These are phyloP conservation scores for Diospyros kaki DNA, from an alignment of 148 eudicot species.

Conservation along the genomic window DNA sequence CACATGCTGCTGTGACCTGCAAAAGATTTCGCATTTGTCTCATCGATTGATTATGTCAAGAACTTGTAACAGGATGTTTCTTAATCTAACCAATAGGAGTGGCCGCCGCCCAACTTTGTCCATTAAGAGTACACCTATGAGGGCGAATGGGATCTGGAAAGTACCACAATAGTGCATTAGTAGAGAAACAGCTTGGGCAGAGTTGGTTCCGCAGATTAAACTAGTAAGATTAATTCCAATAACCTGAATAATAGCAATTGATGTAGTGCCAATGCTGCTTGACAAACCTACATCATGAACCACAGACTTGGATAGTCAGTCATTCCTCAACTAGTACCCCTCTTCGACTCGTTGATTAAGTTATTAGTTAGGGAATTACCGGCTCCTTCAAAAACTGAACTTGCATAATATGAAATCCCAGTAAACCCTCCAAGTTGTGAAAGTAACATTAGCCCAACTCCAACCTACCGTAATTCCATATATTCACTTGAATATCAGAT, in stretches of 20 bases:
- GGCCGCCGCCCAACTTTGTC: slow-evolving; percentile 68
- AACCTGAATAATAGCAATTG: slow-evolving; percentile 59
- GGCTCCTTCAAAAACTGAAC: neutral
- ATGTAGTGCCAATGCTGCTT: slow-evolving; percentile 46
- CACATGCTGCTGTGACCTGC: slow-evolving; percentile 86
- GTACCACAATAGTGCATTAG: neutral
- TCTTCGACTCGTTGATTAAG: too few relatives aligned
- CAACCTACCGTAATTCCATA: neutral
- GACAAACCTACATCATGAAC: slow-evolving; percentile 41
- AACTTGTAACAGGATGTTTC: neutral
- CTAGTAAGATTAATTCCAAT: too few relatives aligned
- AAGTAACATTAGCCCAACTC: neutral
- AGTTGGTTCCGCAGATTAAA: neutral
- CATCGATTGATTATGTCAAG: too few relatives aligned
- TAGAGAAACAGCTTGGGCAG: neutral
- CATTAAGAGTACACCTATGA: slow-evolving; percentile 46
- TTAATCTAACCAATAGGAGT: slow-evolving; percentile 46
- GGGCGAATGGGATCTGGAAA: slow-evolving; percentile 51
- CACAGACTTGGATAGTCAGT: too few relatives aligned
- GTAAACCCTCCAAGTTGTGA: neutral
- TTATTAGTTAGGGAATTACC: neutral
- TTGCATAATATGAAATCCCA: slow-evolving; percentile 3
- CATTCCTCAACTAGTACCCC: too few relatives aligned
- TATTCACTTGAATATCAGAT: too few relatives aligned
- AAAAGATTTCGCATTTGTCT: neutral